A percentile compares a stretch with the other conserved stretches of the same genome.
These are phyloP conservation scores for Melastoma candidum DNA, from an alignment of 441 rosid genomes.

Conservation along the genomic window DNA sequence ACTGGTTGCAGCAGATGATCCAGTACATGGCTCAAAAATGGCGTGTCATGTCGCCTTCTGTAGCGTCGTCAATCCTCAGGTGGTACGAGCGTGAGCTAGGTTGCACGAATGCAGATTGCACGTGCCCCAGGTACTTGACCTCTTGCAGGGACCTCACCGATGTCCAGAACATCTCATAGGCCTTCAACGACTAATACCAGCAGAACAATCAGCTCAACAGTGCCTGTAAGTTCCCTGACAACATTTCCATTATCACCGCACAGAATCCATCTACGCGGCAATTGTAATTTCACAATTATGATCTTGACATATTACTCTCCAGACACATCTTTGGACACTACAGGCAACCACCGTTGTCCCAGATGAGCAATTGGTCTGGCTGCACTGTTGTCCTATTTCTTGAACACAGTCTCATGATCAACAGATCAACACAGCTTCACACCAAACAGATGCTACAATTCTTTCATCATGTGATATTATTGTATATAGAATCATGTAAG, in stretches of 20 bases:
- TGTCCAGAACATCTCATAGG: conserved; percentile 46
- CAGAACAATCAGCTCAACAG: conserved; percentile 35
- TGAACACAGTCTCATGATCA: conserved; percentile 1
- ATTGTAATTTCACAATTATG: conserved; percentile 47
- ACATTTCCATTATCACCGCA: conserved; percentile 25
- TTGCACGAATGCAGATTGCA: conserved; percentile 40
- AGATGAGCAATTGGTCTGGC: conserved; percentile 5
- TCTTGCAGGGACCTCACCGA: conserved; percentile 38
- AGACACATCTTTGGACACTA: conserved; percentile 3
- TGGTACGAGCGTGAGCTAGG: conserved; percentile 37
- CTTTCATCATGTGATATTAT: no score
- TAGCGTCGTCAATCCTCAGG: conserved; percentile 27
- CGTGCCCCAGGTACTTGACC: conserved; percentile 43
- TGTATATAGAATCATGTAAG: no score
- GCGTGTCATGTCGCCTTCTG: conserved; percentile 32
- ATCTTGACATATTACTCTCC: conserved; percentile 12
- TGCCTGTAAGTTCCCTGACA: conserved; percentile 44
- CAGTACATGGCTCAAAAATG: conserved; percentile 32
- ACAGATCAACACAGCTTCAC: not conserved
- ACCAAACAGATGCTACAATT: no score
- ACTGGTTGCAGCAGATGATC: conserved; percentile 28
- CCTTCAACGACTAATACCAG: conserved; percentile 61
- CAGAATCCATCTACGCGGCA: conserved; percentile 38
- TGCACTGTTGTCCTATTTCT: conserved; percentile 5
- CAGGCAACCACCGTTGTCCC: conserved; percentile 1